Evolutionary conservation across 1,284 basidiomycete genomes (phyloP).

Genomic region (Cryptococcus wingfieldii): DNA sequence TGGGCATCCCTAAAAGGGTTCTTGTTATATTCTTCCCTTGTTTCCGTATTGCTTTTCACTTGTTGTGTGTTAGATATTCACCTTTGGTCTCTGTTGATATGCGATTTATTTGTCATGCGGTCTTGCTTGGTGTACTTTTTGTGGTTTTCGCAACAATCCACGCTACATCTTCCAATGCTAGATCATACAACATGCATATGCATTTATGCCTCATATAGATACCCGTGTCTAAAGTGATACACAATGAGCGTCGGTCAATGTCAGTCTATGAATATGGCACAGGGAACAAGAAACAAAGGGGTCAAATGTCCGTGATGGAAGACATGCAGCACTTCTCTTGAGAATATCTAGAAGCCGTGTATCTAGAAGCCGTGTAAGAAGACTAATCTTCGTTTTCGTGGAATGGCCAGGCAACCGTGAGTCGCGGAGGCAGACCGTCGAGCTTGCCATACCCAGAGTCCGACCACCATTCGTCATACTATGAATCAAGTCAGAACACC

Average conservation of each 20-base stretch:
- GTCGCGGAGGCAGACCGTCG: slow-evolving; percentile 47
- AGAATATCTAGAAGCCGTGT: no score
- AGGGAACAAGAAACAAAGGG: background rate
- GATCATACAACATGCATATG: background rate
- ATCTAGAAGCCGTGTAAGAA: background rate
- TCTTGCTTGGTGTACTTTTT: no score
- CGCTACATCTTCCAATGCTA: background rate
- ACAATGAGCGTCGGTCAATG: no score
- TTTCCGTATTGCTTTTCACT: no score
- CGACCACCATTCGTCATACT: slow-evolving; percentile 50
- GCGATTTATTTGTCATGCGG: no score
- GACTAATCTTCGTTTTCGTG: slow-evolving; percentile 46
- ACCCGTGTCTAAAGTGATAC: background rate
- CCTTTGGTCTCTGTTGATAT: no score
- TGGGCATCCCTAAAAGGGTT: no score
- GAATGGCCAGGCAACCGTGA: slow-evolving; percentile 50
- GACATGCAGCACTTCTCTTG: background rate
- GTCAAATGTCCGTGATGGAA: background rate
- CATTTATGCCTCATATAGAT: background rate
- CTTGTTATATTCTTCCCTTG: no score
- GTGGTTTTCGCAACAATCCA: no score
- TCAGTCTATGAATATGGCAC: background rate
- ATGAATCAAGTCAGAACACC: background rate
- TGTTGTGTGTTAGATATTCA: no score
- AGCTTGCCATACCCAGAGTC: slow-evolving; percentile 46